Evolutionary conservation across 441 rosid species (phyloP).

Genomic region (Erodium chrysanthum): DNA sequence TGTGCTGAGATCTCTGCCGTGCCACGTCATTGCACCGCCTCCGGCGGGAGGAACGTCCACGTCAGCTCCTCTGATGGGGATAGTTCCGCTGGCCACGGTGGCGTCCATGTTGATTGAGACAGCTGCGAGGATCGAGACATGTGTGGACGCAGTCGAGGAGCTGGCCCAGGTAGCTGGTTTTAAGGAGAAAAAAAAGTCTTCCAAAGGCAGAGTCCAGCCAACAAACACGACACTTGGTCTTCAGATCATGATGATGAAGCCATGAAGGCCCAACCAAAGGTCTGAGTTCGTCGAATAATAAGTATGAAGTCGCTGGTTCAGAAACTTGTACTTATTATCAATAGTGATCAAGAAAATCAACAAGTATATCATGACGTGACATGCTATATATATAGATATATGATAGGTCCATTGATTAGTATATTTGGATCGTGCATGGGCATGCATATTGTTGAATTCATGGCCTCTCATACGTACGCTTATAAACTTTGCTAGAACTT

Average conservation of each 20-base stretch:
- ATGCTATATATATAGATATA: too few relatives aligned
- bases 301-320: too few relatives aligned
- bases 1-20: constrained; percentile 36
- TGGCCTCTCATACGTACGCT: too few relatives aligned
- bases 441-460: too few relatives aligned
- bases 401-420: too few relatives aligned
- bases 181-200: not conserved
- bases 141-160: not conserved
- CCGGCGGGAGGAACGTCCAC: not conserved
- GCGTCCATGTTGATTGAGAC: not conserved
- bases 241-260: not conserved
- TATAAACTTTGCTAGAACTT: too few relatives aligned
- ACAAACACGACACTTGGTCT: not conserved
- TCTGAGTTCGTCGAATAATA: not conserved
- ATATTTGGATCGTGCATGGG: too few relatives aligned
- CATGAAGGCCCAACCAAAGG: not conserved
- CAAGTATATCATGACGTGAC: too few relatives aligned
- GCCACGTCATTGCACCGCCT: constrained; percentile 4
- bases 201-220: not conserved
- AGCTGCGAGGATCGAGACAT: not conserved
- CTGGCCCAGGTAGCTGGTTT: not conserved
- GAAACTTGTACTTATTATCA: too few relatives aligned
- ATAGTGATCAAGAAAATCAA: too few relatives aligned
- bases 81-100: not conserved
- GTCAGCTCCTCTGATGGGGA: not conserved